These are phyloP conservation scores for Daldinia eschscholtzii DNA, from an alignment of 2,329 filamentous ascomycete species.

Conservation along the genomic window DNA sequence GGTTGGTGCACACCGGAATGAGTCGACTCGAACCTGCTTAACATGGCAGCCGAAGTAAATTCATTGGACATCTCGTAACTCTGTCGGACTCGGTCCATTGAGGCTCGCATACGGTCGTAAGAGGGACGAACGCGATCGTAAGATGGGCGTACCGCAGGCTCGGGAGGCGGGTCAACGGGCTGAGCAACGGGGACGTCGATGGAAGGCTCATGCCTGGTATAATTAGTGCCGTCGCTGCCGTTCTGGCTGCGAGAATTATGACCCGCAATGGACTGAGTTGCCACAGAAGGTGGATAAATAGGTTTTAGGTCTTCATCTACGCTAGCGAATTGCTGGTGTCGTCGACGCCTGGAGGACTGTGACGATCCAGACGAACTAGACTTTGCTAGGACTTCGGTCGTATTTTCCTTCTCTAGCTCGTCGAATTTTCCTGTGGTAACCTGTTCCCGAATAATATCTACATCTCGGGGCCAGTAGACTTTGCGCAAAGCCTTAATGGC, in stretches of 20 bases:
- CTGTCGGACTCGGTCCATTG: constrained; percentile 85
- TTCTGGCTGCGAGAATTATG: constrained; percentile 88
- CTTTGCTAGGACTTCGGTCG: constrained; percentile 55
- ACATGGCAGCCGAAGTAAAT: constrained; percentile 88
- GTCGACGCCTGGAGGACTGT: constrained; percentile 66
- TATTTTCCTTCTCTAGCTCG: constrained; percentile 64
- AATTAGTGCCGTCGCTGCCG: constrained; percentile 94
- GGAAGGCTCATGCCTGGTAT: constrained; percentile 76
- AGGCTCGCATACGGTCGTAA: constrained; percentile 87
- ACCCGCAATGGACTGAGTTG: constrained; percentile 74
- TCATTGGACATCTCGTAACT: constrained; percentile 91
- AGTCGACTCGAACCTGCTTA: constrained; percentile 85
- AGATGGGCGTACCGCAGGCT: constrained; percentile 62
- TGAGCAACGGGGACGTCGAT: constrained; percentile 62
- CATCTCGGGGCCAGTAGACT: constrained; percentile 90
- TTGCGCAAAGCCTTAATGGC: constrained; percentile 90
- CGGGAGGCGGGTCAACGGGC: constrained; percentile 44
- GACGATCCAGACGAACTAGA: constrained; percentile 54
- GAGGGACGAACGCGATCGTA: constrained; percentile 81
- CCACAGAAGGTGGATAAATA: constrained; percentile 92
- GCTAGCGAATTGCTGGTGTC: constrained; percentile 70
- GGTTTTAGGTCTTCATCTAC: constrained; percentile 90
- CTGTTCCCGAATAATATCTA: constrained; percentile 96
- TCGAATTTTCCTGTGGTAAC: constrained; percentile 85
- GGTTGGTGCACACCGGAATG: constrained; percentile 58